Conservation (phyloP, 2,329 filamentous ascomycete species). For the Botrytis hyacinthi region DNA sequence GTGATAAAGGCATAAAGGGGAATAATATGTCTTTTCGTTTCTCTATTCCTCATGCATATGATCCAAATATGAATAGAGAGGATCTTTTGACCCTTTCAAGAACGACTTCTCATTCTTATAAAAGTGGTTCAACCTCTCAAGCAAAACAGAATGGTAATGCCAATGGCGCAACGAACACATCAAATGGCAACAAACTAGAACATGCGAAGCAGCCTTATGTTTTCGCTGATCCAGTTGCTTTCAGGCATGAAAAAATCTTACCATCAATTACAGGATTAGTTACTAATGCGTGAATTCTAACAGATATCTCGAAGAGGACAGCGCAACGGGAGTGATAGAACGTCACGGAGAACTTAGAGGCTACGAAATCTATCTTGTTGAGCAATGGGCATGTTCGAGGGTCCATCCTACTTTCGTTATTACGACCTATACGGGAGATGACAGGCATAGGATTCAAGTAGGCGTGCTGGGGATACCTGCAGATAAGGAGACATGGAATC, state of each 20-base stretch:
- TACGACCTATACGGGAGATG: slow-evolving; percentile 87
- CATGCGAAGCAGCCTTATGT: slow-evolving; percentile 45
- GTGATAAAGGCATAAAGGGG: slow-evolving; percentile 13
- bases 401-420: slow-evolving; percentile 88
- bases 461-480: slow-evolving; percentile 79
- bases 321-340: slow-evolving; percentile 70
- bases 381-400: slow-evolving; percentile 96
- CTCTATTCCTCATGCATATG: slow-evolving; percentile 30
- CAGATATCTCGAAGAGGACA: slow-evolving; percentile 82
- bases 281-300: slow-evolving; percentile 16
- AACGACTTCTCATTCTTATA: slow-evolving; percentile 29
- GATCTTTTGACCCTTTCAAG: slow-evolving; percentile 35
- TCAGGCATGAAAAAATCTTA: slow-evolving; percentile 42
- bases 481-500: slow-evolving; percentile 78
- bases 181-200: slow-evolving; percentile 18
- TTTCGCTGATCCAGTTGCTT: slow-evolving; percentile 64
- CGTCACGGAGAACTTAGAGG: slow-evolving; percentile 68
- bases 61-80: slow-evolving; percentile 37
- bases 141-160: slow-evolving; percentile 22
- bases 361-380: slow-evolving; percentile 91
- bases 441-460: slow-evolving; percentile 72
- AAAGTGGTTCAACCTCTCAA: slow-evolving; percentile 23
- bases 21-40: slow-evolving; percentile 32
- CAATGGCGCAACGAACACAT: slow-evolving; percentile 1
- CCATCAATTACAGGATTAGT: background rate